These are phyloP conservation scores for Protomyces macrosporus DNA, from an alignment of 1,139 yeast species.

Conservation along the genomic window DNA sequence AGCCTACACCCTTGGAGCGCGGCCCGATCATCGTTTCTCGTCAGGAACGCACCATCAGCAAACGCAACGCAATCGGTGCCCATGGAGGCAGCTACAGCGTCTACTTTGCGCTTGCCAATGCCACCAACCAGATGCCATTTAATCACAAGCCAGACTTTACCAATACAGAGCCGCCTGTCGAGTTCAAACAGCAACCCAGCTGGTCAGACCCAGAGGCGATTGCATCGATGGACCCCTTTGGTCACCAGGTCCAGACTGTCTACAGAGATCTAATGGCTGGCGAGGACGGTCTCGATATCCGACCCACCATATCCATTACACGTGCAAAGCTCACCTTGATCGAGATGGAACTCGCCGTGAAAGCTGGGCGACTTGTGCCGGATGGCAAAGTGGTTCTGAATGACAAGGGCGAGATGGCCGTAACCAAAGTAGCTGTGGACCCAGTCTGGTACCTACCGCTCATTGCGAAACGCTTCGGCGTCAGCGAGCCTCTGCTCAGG, in stretches of 20 bases:
- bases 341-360: slow-evolving; percentile 53
- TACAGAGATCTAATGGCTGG: slow-evolving; percentile 42
- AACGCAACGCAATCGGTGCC: slow-evolving; percentile 55
- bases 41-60: slow-evolving; percentile 37
- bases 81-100: slow-evolving; percentile 57
- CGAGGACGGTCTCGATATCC: slow-evolving; percentile 48
- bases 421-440: slow-evolving; percentile 58
- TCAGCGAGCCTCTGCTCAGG: slow-evolving; percentile 52
- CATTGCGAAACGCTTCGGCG: slow-evolving; percentile 55
- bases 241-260: slow-evolving; percentile 57
- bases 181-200: slow-evolving; percentile 49
- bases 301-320: slow-evolving; percentile 59
- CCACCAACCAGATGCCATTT: slow-evolving; percentile 49
- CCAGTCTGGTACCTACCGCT: slow-evolving; percentile 66
- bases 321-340: slow-evolving; percentile 56
- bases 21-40: slow-evolving; percentile 50
- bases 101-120: slow-evolving; percentile 59
- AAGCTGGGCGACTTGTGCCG: slow-evolving; percentile 47
- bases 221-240: slow-evolving; percentile 58
- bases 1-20: slow-evolving; percentile 45
- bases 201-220: slow-evolving; percentile 54
- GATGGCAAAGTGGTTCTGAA: slow-evolving; percentile 57
- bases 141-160: slow-evolving; percentile 54
- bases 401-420: slow-evolving; percentile 53
- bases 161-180: slow-evolving; percentile 57